Evolutionary conservation across 2,329 filamentous ascomycete species (phyloP).

Genomic region (Arthrobotrys megalospora): DNA sequence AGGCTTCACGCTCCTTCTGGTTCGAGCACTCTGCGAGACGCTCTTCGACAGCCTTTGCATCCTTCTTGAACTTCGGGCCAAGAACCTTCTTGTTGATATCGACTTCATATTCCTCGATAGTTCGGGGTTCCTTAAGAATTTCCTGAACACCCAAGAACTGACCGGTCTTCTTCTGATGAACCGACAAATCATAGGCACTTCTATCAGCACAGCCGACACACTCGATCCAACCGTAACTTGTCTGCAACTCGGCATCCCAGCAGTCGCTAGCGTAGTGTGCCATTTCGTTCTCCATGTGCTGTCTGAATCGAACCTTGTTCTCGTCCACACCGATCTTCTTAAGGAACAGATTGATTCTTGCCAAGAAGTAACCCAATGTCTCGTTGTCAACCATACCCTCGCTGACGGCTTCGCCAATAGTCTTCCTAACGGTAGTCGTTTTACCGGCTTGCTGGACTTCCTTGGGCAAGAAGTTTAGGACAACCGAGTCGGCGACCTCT

Average conservation of each 20-base stretch:
- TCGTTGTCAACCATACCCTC: constrained; percentile 92
- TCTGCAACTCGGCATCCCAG: constrained; percentile 95
- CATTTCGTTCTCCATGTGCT: constrained; percentile 94
- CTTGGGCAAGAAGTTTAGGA: constrained; percentile 87
- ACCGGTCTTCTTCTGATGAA: constrained; percentile 93
- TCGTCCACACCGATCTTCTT: constrained; percentile 88
- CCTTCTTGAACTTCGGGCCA: constrained; percentile 94
- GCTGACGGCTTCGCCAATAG: constrained; percentile 88
- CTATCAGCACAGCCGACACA: constrained; percentile 97
- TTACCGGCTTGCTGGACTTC: constrained; percentile 88
- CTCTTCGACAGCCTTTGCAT: constrained; percentile 86
- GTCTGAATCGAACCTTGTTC: constrained; percentile 92
- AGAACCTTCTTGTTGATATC: constrained; percentile 96
- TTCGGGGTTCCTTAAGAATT: constrained; percentile 81
- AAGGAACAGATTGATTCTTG: constrained; percentile 91
- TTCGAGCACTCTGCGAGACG: constrained; percentile 79
- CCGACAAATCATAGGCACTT: constrained; percentile 92
- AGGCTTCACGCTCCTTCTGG: constrained; percentile 85
- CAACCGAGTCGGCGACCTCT: constrained; percentile 81
- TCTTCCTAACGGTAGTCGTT: constrained; percentile 79
- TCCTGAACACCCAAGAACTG: constrained; percentile 88
- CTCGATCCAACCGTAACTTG: constrained; percentile 96
- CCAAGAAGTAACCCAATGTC: constrained; percentile 97
- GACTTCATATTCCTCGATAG: constrained; percentile 88
- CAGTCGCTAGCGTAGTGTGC: constrained; percentile 97